A percentile compares a stretch with the other conserved stretches of the same genome.
These are phyloP conservation scores for Neolecta irregularis DNA, from an alignment of 1,139 yeast species.

Conservation along the genomic window DNA sequence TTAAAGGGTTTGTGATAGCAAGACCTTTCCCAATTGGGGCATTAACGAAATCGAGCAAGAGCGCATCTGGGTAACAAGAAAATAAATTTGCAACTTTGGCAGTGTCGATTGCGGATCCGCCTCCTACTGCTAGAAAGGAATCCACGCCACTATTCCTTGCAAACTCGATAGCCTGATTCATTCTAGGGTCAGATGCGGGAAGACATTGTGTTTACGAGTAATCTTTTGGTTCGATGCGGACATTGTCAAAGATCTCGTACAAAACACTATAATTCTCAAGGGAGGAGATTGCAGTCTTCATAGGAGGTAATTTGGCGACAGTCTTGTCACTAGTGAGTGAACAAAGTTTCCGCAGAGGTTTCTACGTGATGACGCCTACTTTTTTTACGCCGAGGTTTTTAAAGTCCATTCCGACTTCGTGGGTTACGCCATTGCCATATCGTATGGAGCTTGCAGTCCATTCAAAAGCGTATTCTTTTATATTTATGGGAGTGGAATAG, in stretches of 20 bases:
- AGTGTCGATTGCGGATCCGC: constrained; percentile 30
- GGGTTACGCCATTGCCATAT: constrained; percentile 28
- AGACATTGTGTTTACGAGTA: too few relatives aligned
- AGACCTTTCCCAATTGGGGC: constrained; percentile 30
- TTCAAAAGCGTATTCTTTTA: constrained; percentile 30
- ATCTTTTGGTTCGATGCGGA: constrained; percentile 30
- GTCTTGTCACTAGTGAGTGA: too few relatives aligned
- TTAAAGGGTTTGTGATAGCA: constrained; percentile 23
- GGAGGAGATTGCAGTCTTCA: constrained; percentile 24
- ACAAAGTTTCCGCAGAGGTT: too few relatives aligned
- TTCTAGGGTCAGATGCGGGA: constrained; percentile 19
- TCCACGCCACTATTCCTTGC: constrained; percentile 25
- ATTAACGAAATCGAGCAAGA: constrained; percentile 28
- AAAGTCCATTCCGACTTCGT: constrained; percentile 29
- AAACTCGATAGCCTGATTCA: constrained; percentile 28
- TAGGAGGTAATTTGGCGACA: constrained; percentile 22
- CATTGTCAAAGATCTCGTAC: constrained; percentile 27
- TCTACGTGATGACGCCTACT: constrained; percentile 26
- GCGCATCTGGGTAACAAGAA: constrained; percentile 27
- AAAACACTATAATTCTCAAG: constrained; percentile 25
- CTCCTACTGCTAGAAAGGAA: constrained; percentile 30
- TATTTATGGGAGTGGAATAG: too few relatives aligned
- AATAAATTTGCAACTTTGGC: constrained; percentile 29
- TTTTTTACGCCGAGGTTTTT: constrained; percentile 24
- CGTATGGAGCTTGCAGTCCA: constrained; percentile 30